Base-by-base conservation (phyloP, 2,329 filamentous ascomycete genomes). In the Diaporthe ampelina region DNA sequence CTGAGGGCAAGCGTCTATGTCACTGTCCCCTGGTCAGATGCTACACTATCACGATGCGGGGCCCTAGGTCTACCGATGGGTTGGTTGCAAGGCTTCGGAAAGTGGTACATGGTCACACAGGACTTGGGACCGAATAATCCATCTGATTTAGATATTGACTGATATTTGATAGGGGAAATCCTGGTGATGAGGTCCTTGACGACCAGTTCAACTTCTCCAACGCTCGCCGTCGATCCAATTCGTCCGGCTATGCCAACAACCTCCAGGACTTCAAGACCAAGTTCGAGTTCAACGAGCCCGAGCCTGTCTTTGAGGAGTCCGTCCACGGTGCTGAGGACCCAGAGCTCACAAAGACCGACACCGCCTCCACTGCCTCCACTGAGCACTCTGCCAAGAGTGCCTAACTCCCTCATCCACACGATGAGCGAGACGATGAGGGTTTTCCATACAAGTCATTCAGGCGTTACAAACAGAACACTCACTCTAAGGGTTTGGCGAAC, bases 201-300 rank as follows among this genome's bases (percentile, higher is more conserved):
- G 92, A 94, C 80, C 88, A 91, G 78, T 97, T 97, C 87, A 95
- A 92, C 81, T 92, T 97, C 81, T 90, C 89, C 87, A 97, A 98
- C 80, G 88, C 94, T 73, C 95, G 96, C 77, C 97, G 96, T 83
- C 95, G 94, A 83, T 97, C 94, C 85, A 98, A 98, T 88, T 96
- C 94, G 83, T 95, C 93, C 86, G 92, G 89, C 80, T 89, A 93
- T 79, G 92, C 91, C 72, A 89, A 91, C 80, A 88, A 91, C 79
- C 86, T 94, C 79, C 89, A 90, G 75, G 91, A 95, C 82, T 94
- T 98, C 87, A 97, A 97, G 90, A 97, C 95, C 85, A 99, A 99
- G 87, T 98, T 98, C 83, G 97, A 99, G 85, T 88, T 94, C 79
- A 89, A 95, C 82, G 97, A 98, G 79, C 88, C 91, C 24, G 96